Base-by-base conservation (phyloP, 2,329 filamentous ascomycete species). In the Exophiala bonariae region DNA sequence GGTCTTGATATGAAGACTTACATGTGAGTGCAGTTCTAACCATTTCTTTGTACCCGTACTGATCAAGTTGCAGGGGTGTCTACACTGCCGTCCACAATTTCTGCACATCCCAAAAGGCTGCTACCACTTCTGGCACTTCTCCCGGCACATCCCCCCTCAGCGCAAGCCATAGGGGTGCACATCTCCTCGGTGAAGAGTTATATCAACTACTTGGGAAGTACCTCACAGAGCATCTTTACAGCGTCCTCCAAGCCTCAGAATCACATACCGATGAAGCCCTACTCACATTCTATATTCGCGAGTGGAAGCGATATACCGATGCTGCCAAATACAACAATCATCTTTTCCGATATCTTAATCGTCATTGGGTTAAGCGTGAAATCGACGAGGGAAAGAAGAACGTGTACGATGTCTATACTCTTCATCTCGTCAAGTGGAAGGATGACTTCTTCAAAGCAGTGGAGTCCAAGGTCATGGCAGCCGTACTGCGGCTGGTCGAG, bases 321-420 rank as follows among this genome's bases (percentile, higher is more conserved):
- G 92, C 93, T 1, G 93, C 91, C 50, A 95, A 95, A 69, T 99
- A 95, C 72, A 93, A 96, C 66, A 95, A 99, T 69, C 92, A 99
- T 66, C 75, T 99, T 6, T 99, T 99, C 76, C 79, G 86, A 44
- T 99, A 99, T 65, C 81, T 99, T 19, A 99, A 99, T 65, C 83
- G 93, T 22, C 93, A 99, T 71, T 99, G 95, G 93, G 93, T 99
- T 2, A 99, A 96, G 78, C 81, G 93, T 22, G 93, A 99, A 72
- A 96, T 99, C 72, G 93, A 99, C 55, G 93, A 99, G 68, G 93
- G 93, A 26, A 97, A 99, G 74, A 96, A 97, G 75, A 88, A 92
- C 62, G 88, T 97, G 6, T 97, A 95, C 68, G 93, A 99, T 67
- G 93, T 99, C 38, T 99, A 99, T 70, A 99, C 93, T 0, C 74